Evolutionary conservation across 2,329 filamentous ascomycete genomes (phyloP).

Genomic region (Pseudocercospora cruenta): DNA sequence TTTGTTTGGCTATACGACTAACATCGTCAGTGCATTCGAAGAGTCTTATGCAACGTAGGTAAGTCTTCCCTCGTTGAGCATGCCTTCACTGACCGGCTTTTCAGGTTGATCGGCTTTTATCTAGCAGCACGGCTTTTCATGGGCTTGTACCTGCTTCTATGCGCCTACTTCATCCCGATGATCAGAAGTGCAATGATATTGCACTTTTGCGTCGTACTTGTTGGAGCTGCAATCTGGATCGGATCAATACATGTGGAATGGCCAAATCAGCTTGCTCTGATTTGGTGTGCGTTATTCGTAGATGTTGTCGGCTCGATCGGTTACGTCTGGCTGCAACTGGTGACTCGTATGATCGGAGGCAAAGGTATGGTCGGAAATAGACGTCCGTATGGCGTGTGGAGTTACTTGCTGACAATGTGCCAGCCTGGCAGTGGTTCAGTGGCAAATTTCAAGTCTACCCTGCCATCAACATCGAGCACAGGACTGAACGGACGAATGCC

Average conservation of each 20-base stretch:
- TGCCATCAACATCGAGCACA: constrained; percentile 66
- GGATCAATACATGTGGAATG: constrained; percentile 12
- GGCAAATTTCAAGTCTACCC: constrained; percentile 61
- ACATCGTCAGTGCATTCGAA: constrained; percentile 61
- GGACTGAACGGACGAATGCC: constrained; percentile 65
- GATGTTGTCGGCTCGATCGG: constrained; percentile 57
- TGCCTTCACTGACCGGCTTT: neutral
- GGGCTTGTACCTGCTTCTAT: constrained; percentile 53
- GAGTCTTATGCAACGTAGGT: constrained; percentile 57
- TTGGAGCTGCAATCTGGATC: constrained; percentile 61
- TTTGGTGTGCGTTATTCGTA: constrained; percentile 60
- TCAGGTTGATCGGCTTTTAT: constrained; percentile 61
- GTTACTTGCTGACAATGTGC: neutral
- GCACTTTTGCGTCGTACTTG: constrained; percentile 48
- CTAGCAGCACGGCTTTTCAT: constrained; percentile 60
- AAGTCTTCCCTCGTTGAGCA: too few relatives aligned
- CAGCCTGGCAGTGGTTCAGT: constrained; percentile 29
- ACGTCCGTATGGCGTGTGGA: too few relatives aligned
- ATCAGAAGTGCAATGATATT: constrained; percentile 60
- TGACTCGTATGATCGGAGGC: constrained; percentile 26
- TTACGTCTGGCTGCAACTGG: constrained; percentile 45
- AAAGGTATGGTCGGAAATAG: neutral
- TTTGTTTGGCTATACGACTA: constrained; percentile 65
- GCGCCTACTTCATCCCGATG: constrained; percentile 59
- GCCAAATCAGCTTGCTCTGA: constrained; percentile 53